A percentile compares a stretch with the other conserved stretches of the same genome.
Conservation (phyloP, 805 yeast genomes). For the Zygosaccharomyces gambellarensis region DNA sequence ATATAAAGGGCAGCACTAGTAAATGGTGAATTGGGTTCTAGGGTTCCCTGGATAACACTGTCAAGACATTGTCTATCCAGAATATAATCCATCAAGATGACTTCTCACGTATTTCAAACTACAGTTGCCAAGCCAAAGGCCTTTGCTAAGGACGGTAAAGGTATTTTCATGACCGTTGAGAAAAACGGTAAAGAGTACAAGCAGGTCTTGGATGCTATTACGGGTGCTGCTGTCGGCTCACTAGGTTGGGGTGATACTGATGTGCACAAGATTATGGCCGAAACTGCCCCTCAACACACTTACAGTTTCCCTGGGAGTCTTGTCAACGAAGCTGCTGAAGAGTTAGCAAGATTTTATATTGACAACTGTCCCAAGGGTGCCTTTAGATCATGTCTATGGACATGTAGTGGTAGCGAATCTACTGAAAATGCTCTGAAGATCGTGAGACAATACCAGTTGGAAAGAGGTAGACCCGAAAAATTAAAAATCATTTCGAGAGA, state of each 20-base stretch:
- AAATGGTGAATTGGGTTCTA: background rate
- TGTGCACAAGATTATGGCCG: slow-evolving; percentile 34
- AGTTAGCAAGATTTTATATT: slow-evolving; percentile 40
- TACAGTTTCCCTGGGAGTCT: slow-evolving; percentile 37
- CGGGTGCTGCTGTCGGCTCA: slow-evolving; percentile 54
- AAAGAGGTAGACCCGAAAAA: slow-evolving; percentile 40
- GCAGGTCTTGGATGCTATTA: slow-evolving; percentile 40
- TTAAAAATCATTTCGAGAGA: slow-evolving; percentile 41
- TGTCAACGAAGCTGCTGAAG: slow-evolving; percentile 40
- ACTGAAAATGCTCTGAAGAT: slow-evolving; percentile 63
- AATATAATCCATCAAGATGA: background rate
- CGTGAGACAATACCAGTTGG: slow-evolving; percentile 44
- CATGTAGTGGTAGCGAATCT: slow-evolving; percentile 64
- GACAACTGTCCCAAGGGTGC: slow-evolving; percentile 38
- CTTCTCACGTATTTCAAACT: slow-evolving; percentile 40
- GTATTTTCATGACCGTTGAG: slow-evolving; percentile 39
- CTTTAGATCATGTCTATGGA: slow-evolving; percentile 42
- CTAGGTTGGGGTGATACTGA: slow-evolving; percentile 42
- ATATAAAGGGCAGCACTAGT: background rate
- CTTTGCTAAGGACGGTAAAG: slow-evolving; percentile 41
- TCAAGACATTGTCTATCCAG: too few species aligned
- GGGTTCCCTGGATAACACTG: too few species aligned
- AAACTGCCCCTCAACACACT: slow-evolving; percentile 36
- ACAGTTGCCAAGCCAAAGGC: slow-evolving; percentile 37
- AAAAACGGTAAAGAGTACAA: slow-evolving; percentile 38